A percentile compares a stretch with the other conserved stretches of the same genome.
phyloP scores from a whole-genome alignment of 768 basidiomycete species.

The Lactifluus piperatus region DNA sequence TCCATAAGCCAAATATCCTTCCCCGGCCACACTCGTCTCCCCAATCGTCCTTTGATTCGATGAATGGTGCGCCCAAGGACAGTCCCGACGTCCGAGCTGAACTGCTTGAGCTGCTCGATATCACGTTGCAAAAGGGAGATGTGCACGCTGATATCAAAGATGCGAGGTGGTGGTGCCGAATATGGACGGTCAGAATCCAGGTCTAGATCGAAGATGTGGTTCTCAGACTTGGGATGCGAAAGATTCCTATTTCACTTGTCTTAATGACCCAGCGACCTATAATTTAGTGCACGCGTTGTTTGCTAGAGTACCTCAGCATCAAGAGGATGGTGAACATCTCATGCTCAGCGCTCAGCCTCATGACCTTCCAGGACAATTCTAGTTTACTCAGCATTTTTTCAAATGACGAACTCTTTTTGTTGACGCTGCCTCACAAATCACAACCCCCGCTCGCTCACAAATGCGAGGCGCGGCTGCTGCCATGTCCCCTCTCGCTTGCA shows the following conservation, averaged over 20 bases:
- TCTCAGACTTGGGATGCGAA: not conserved
- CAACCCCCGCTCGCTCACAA: too few species aligned
- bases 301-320: slow-evolving; percentile 62
- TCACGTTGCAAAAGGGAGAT: slow-evolving; percentile 48
- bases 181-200: slow-evolving; percentile 26
- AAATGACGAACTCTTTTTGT: too few species aligned
- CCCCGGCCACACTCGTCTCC: slow-evolving; percentile 61
- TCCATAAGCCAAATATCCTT: slow-evolving; percentile 46
- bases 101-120: slow-evolving; percentile 37
- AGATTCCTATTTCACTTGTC: too few species aligned
- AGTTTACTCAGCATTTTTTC: too few species aligned
- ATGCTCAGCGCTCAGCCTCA: too few species aligned
- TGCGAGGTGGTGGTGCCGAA: slow-evolving; percentile 27
- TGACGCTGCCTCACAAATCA: too few species aligned
- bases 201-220: slow-evolving; percentile 27
- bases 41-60: slow-evolving; percentile 66
- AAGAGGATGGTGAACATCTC: slow-evolving; percentile 66
- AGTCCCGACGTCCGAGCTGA: slow-evolving; percentile 35
- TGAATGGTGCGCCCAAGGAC: slow-evolving; percentile 44
- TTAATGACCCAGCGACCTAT: too few species aligned
- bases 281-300: slow-evolving; percentile 50
- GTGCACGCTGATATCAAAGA: slow-evolving; percentile 47
- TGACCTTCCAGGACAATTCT: slow-evolving; percentile 69
- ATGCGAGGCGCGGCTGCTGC: too few species aligned
- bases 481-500: too few species aligned